Base-by-base conservation (phyloP, 2,329 filamentous ascomycete species). In the Botryotinia convoluta region DNA sequence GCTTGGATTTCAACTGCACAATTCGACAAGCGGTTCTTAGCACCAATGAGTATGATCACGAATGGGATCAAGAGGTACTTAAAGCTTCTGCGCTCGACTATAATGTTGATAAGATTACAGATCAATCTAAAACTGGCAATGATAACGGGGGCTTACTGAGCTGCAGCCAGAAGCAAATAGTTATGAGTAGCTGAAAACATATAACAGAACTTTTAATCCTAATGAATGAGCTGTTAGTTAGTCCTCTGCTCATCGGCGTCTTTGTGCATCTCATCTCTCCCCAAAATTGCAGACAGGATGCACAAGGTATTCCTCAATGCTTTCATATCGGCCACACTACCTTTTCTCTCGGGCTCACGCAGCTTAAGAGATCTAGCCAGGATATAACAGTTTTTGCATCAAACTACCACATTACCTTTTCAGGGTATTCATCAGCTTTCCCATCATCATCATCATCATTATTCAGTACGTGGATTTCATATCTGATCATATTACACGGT, bases 301-400 rank as follows among this genome's bases (percentile, higher is more conserved):
- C 51, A 29, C n/a, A 29, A 29, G 0, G 0, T 18, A 4, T 18
- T 9, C 0, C 2, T 32, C n/a, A 1, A 9, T 12, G 3, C n/a
- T 0, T 3, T 29, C n/a, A 18, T 18, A 6, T 2, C 5, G 0
- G 2, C 4, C 51, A 29, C 51, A 1, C 14, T 29, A 1, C 1
- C 26, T 10, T 16, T 54, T 16, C 26, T n/a, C 51, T n/a, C 26
- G 14, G n/a, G 5, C 0, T 29, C 5, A 16, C 2, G 14, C 44
- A 0, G 7, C 20, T 48, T 0, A 10, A 48, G 1, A 57, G 3
- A 57, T 57, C 0, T 18, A 29, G 16, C 26, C 26, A 29, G 3
- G 6, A 32, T 18, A 29, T 2, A 12, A 29, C n/a, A 57, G 14
- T 57, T 14, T 18, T 32, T 9, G 1, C n/a, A 29, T 29, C n/a